A percentile compares a stretch with the other conserved stretches of the same genome.
phyloP scores from a whole-genome alignment of 148 eudicot species.

The Diospyros kaki region DNA sequence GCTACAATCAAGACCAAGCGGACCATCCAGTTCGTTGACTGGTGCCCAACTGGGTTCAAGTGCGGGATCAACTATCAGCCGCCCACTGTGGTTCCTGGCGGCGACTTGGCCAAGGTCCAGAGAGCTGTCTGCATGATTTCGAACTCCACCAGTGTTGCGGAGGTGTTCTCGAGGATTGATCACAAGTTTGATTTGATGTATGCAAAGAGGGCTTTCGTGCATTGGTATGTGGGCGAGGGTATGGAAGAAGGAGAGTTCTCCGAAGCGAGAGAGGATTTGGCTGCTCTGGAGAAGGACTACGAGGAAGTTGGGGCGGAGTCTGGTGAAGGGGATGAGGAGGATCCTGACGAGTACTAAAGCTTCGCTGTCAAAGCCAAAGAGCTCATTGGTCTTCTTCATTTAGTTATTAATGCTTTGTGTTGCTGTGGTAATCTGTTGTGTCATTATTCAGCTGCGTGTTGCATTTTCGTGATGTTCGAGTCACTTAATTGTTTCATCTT shows the following conservation, averaged over 20 bases:
- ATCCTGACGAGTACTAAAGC: conserved; percentile 26
- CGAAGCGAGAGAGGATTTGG: conserved; percentile 46
- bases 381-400: conserved; percentile 6
- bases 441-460: too few relatives aligned
- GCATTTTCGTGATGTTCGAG: too few relatives aligned
- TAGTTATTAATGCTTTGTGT: too few relatives aligned
- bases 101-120: conserved; percentile 50
- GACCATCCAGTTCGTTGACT: conserved; percentile 52
- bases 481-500: too few relatives aligned
- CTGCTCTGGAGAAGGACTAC: conserved; percentile 48
- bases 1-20: conserved; percentile 52
- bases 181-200: conserved; percentile 53
- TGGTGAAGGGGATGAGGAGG: conserved; percentile 45
- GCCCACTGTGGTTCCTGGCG: conserved; percentile 53
- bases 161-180: conserved; percentile 51
- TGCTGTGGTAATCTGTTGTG: too few relatives aligned
- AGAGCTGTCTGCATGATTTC: conserved; percentile 54
- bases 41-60: conserved; percentile 56
- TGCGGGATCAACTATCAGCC: conserved; percentile 55
- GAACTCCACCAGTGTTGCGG: conserved; percentile 51
- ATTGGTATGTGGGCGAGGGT: conserved; percentile 56
- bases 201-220: conserved; percentile 50
- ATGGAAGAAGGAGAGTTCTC: conserved; percentile 58
- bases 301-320: conserved; percentile 53
- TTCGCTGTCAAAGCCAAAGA: conserved; percentile 4